A percentile compares a stretch with the other conserved stretches of the same genome.
Conservation (phyloP, 108 stramenopile species). For the Discostella pseudostelligera region DNA sequence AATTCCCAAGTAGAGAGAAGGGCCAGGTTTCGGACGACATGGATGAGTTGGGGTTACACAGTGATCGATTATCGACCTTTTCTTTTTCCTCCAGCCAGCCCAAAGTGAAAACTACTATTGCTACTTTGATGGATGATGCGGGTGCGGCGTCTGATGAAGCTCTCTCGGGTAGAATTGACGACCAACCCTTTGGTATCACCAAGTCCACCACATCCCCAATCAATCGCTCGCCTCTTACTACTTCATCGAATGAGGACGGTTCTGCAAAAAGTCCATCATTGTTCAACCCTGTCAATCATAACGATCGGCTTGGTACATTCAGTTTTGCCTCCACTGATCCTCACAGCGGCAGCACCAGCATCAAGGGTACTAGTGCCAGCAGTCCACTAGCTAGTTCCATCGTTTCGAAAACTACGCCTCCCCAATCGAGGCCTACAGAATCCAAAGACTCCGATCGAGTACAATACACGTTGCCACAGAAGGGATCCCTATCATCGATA, state of each 20-base stretch:
- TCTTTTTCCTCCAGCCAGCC: conserved; percentile 14
- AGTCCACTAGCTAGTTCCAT: background rate
- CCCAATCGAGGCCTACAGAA: background rate
- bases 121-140: background rate
- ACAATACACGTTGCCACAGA: background rate
- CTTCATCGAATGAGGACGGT: conserved; percentile 10
- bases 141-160: background rate
- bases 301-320: conserved; percentile 23
- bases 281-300: conserved; percentile 9
- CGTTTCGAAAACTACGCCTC: conserved; percentile 6
- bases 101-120: background rate
- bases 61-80: conserved; percentile 28
- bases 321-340: conserved; percentile 12
- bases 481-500: conserved; percentile 34
- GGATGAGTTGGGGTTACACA: conserved; percentile 25
- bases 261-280: background rate
- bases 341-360: conserved; percentile 3
- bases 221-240: conserved; percentile 2
- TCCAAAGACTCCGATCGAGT: background rate
- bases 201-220: background rate
- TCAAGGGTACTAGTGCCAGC: conserved; percentile 6
- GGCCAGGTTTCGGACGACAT: background rate
- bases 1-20: conserved; percentile 2
- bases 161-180: background rate
- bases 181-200: conserved; percentile 8